phyloP scores from a whole-genome alignment of 805 yeast species.

The Sugiyamaella floridensis region DNA sequence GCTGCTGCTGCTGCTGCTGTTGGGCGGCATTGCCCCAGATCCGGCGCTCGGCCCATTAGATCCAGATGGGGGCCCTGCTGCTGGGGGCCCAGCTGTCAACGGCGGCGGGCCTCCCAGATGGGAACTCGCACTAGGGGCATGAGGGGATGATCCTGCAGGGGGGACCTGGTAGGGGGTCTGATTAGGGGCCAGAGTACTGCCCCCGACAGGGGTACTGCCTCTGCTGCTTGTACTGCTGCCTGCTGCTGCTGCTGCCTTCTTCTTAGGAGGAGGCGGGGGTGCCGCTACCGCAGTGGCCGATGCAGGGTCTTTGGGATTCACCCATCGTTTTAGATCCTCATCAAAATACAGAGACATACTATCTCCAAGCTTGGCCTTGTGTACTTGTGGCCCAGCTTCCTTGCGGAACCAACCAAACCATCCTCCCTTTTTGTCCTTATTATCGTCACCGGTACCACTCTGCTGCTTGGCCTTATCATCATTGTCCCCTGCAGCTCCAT shows the following conservation, averaged over 20 bases:
- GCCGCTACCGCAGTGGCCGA: conserved; percentile 39
- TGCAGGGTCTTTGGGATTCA: conserved; percentile 49
- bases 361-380: conserved; percentile 82
- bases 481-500: conserved; percentile 21
- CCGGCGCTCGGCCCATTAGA: conserved; percentile 19
- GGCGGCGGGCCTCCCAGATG: conserved; percentile 13
- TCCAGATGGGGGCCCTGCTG: conserved; percentile 19
- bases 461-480: conserved; percentile 24
- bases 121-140: no score
- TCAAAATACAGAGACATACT: conserved; percentile 69
- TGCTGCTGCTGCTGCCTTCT: conserved; percentile 7
- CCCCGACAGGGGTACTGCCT: not conserved
- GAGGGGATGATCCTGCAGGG: not conserved
- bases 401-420: conserved; percentile 57
- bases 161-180: not conserved
- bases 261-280: conserved; percentile 64
- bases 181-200: not conserved
- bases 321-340: conserved; percentile 81
- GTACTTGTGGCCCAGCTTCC: conserved; percentile 45
- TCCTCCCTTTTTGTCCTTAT: conserved; percentile 27
- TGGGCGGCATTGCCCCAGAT: not conserved
- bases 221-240: not conserved
- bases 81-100: conserved; percentile 12
- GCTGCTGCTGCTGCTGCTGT: not conserved
- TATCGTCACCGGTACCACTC: conserved; percentile 17